phyloP scores from a whole-genome alignment of 495 filamentous ascomycete genomes.

The Neurospora cerealis region DNA sequence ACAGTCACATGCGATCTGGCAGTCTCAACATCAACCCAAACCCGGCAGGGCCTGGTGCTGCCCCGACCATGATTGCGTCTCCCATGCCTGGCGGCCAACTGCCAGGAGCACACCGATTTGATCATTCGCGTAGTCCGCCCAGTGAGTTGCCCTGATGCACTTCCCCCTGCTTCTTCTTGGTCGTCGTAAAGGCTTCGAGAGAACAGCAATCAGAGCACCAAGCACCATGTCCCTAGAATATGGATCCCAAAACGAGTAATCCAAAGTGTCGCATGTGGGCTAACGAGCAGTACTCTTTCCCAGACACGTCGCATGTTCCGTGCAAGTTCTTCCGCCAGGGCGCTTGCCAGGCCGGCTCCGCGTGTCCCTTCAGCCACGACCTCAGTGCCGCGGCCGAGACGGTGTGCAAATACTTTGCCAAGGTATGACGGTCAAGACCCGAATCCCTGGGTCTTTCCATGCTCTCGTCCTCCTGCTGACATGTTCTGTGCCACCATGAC shows the following conservation, averaged over 20 bases:
- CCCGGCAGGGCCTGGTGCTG: slow-evolving; percentile 14
- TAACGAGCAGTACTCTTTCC: not conserved
- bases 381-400: slow-evolving; percentile 68
- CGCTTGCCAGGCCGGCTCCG: slow-evolving; percentile 88
- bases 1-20: slow-evolving; percentile 36
- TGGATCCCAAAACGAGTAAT: not conserved
- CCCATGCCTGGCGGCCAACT: slow-evolving; percentile 27
- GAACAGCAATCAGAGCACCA: not conserved
- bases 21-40: slow-evolving; percentile 42
- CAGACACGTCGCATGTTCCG: slow-evolving; percentile 94
- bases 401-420: slow-evolving; percentile 96
- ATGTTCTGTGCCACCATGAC: slow-evolving; percentile 13
- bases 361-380: slow-evolving; percentile 93
- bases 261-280: not conserved
- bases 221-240: not conserved
- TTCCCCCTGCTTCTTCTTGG: not conserved
- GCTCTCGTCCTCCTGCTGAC: slow-evolving; percentile 20
- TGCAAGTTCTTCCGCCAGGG: slow-evolving; percentile 99
- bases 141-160: slow-evolving; percentile 41
- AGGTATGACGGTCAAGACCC: slow-evolving; percentile 43
- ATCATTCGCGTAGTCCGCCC: slow-evolving; percentile 70
- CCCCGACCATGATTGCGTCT: slow-evolving; percentile 17
- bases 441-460: not conserved
- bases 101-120: slow-evolving; percentile 37
- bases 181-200: not conserved